phyloP scores from a whole-genome alignment of 495 filamentous ascomycete genomes.

The Podospora appendiculata region DNA sequence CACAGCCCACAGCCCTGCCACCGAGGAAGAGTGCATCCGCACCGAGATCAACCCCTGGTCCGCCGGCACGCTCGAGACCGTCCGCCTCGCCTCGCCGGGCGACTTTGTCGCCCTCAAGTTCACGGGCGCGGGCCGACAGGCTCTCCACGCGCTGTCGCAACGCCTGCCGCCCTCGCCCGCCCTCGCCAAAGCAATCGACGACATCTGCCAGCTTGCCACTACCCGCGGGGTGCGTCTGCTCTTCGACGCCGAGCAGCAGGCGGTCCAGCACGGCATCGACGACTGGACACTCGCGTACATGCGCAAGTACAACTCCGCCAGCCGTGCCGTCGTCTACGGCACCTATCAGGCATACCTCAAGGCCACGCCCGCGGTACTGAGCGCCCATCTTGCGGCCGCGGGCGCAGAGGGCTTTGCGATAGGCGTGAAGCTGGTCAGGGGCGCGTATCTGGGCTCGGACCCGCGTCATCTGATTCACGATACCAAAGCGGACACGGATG shows the following conservation, averaged over 20 bases:
- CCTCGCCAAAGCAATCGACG: constrained; percentile 61
- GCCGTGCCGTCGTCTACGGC: constrained; percentile 53
- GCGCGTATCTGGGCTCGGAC: constrained; percentile 80
- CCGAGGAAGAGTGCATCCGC: constrained; percentile 36
- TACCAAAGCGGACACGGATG: constrained; percentile 70
- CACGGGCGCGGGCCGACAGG: constrained; percentile 80
- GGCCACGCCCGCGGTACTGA: constrained; percentile 56
- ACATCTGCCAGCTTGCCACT: constrained; percentile 69
- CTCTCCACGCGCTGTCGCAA: constrained; percentile 54
- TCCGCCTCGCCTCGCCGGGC: constrained; percentile 61
- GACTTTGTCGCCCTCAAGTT: constrained; percentile 92
- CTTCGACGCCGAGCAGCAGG: constrained; percentile 83
- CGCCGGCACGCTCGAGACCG: constrained; percentile 66
- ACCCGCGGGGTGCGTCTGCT: constrained; percentile 66
- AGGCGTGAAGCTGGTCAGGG: constrained; percentile 86
- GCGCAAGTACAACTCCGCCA: constrained; percentile 60
- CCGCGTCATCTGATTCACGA: constrained; percentile 70
- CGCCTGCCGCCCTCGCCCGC: constrained; percentile 49
- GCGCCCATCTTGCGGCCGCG: constrained; percentile 58
- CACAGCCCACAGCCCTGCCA: constrained; percentile 18
- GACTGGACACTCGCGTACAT: constrained; percentile 75
- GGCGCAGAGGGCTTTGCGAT: constrained; percentile 63
- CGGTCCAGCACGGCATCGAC: constrained; percentile 76
- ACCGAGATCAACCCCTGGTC: constrained; percentile 67
- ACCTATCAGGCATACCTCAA: constrained; percentile 79